Percentiles rank a stretch among this genome's conserved stretches.
These are phyloP conservation scores for Pseudogymnoascus sp. DNA, from an alignment of 2,329 filamentous ascomycete genomes.

Conservation along the genomic window DNA sequence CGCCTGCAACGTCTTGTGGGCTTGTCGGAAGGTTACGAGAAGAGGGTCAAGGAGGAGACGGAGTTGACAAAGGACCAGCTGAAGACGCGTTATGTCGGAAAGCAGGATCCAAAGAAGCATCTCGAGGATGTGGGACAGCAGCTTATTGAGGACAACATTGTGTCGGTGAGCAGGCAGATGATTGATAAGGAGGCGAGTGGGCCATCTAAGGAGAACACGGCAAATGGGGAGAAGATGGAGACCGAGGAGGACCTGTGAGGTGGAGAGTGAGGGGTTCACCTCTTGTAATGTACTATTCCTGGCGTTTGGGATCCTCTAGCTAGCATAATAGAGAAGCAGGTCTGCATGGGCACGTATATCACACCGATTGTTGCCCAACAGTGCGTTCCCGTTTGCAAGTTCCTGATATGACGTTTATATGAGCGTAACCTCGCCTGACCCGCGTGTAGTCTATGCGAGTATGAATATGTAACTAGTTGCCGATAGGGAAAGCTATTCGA, in stretches of 20 bases:
- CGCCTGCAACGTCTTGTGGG: conserved; percentile 79
- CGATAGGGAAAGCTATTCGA: background rate
- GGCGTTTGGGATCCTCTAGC: conserved; percentile 6
- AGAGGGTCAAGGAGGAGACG: conserved; percentile 97
- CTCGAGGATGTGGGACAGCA: conserved; percentile 93
- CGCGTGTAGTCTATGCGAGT: background rate
- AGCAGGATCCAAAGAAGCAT: conserved; percentile 99
- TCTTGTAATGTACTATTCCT: conserved; percentile 8
- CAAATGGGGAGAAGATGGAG: conserved; percentile 58
- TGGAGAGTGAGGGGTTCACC: background rate
- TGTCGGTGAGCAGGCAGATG: conserved; percentile 96
- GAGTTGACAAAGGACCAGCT: conserved; percentile 95
- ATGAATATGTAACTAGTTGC: background rate
- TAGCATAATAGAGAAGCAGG: conserved; percentile 11
- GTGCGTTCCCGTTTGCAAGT: background rate
- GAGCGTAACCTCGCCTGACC: background rate
- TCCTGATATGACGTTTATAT: background rate
- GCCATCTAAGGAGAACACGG: conserved; percentile 56
- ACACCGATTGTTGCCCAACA: background rate
- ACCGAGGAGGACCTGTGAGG: conserved; percentile 45
- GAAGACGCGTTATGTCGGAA: conserved; percentile 97
- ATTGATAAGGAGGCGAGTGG: conserved; percentile 98
- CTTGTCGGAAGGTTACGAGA: conserved; percentile 93
- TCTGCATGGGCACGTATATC: conserved; percentile 7
- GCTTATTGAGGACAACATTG: conserved; percentile 98